These are phyloP conservation scores for Cercospora sp. DNA, from an alignment of 2,329 filamentous ascomycete species.

Conservation along the genomic window DNA sequence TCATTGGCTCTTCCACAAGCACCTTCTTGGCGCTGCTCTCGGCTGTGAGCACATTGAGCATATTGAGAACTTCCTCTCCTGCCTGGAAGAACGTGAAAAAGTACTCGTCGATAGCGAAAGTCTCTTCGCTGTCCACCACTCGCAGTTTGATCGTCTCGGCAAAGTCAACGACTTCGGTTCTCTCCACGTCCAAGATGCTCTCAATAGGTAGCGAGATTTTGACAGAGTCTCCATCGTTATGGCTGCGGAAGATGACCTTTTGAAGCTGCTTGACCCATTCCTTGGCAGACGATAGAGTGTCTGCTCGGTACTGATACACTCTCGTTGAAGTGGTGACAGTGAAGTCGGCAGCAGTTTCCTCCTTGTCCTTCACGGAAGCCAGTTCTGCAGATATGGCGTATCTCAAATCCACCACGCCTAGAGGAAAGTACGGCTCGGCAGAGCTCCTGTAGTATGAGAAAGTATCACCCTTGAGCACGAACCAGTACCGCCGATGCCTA, in stretches of 20 bases:
- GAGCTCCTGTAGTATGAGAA: constrained; percentile 85
- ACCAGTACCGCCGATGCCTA: constrained; percentile 89
- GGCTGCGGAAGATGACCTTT: constrained; percentile 90
- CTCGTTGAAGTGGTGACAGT: constrained; percentile 78
- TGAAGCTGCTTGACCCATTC: constrained; percentile 96
- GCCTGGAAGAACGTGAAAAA: constrained; percentile 95
- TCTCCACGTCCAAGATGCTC: constrained; percentile 89
- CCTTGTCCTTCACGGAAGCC: constrained; percentile 53
- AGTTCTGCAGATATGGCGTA: constrained; percentile 87
- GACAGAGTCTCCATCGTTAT: constrained; percentile 95
- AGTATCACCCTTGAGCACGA: constrained; percentile 86
- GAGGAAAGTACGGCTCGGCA: constrained; percentile 85
- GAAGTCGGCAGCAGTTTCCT: constrained; percentile 65
- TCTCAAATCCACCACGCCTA: constrained; percentile 86
- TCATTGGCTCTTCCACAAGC: constrained; percentile 15
- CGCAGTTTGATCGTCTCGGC: constrained; percentile 92
- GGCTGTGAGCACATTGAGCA: constrained; percentile 72
- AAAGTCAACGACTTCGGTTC: constrained; percentile 85
- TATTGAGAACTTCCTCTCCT: constrained; percentile 61
- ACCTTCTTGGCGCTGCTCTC: constrained; percentile 52
- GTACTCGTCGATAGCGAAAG: constrained; percentile 95
- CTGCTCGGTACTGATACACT: constrained; percentile 84
- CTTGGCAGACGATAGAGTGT: constrained; percentile 82
- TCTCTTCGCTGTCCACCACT: constrained; percentile 90
- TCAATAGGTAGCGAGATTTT: constrained; percentile 89